These are phyloP conservation scores for Rhodosporidiobolus odoratus DNA, from an alignment of 768 basidiomycete genomes.

Conservation along the genomic window DNA sequence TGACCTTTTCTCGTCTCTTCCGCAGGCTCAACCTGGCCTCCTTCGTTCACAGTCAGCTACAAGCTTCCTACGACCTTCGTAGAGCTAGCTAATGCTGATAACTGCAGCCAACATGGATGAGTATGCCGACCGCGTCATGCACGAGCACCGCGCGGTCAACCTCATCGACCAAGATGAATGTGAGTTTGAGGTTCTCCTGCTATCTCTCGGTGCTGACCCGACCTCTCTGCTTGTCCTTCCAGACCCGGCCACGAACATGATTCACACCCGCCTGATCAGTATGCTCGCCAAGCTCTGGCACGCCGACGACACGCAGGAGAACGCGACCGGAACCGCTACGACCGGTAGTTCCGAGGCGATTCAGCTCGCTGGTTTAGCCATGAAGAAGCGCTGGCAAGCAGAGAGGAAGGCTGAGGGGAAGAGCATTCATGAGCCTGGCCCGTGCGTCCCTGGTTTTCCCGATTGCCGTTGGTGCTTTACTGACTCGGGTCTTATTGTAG, in stretches of 20 bases:
- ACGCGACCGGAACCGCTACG: slow-evolving; percentile 64
- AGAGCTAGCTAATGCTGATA: too few species aligned
- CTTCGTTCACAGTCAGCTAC: slow-evolving; percentile 62
- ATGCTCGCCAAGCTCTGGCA: slow-evolving; percentile 67
- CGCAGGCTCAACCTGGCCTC: slow-evolving; percentile 59
- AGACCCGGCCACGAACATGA: slow-evolving; percentile 55
- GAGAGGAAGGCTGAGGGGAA: slow-evolving; percentile 63
- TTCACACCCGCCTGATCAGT: slow-evolving; percentile 54
- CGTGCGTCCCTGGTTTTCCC: slow-evolving; percentile 47
- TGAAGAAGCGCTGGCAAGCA: slow-evolving; percentile 67
- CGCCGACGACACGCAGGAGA: slow-evolving; percentile 52
- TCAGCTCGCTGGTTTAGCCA: slow-evolving; percentile 65
- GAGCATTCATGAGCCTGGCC: slow-evolving; percentile 59
- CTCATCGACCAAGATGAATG: slow-evolving; percentile 65
- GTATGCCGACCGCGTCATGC: slow-evolving; percentile 43
- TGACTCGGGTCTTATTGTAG: background rate
- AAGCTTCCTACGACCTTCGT: too few species aligned
- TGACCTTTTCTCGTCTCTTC: slow-evolving; percentile 51
- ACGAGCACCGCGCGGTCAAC: slow-evolving; percentile 59
- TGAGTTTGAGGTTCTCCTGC: too few species aligned
- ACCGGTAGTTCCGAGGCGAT: slow-evolving; percentile 65
- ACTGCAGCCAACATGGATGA: slow-evolving; percentile 50
- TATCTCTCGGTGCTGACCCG: too few species aligned
- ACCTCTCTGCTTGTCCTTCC: too few species aligned
- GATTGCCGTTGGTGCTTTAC: background rate